Percentiles rank a stretch among this genome's conserved stretches.
Evolutionary conservation across 2,329 filamentous ascomycete species (phyloP).

Genomic region (Colletotrichum spinosum): DNA sequence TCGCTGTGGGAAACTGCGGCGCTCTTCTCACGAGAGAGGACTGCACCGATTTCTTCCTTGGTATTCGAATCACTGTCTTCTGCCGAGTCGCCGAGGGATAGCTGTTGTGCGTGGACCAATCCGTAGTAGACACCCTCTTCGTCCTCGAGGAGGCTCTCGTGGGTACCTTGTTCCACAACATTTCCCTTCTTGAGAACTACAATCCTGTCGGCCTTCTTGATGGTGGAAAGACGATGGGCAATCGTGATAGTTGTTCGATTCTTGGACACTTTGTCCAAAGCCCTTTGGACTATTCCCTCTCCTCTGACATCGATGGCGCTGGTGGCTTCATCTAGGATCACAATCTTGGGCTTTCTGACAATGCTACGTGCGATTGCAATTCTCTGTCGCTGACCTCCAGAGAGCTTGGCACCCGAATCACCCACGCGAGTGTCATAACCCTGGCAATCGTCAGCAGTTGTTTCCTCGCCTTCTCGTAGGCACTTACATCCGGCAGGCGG

Average conservation of each 20-base stretch:
- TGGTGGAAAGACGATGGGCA: constrained; percentile 79
- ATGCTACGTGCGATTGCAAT: constrained; percentile 83
- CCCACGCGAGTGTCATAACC: constrained; percentile 77
- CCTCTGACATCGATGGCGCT: constrained; percentile 70
- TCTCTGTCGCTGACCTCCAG: constrained; percentile 87
- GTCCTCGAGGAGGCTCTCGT: constrained; percentile 74
- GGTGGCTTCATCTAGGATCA: constrained; percentile 83
- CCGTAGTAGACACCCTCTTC: constrained; percentile 73
- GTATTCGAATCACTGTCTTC: constrained; percentile 50
- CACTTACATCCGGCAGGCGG: constrained; percentile 65
- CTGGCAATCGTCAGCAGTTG: constrained; percentile 45
- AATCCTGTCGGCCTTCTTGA: constrained; percentile 82
- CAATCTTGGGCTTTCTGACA: constrained; percentile 75
- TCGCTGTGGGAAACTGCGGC: constrained; percentile 51
- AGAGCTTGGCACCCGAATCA: constrained; percentile 74
- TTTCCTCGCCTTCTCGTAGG: constrained; percentile 1
- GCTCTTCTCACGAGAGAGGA: constrained; percentile 59
- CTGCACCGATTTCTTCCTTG: constrained; percentile 53
- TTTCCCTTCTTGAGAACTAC: constrained; percentile 79
- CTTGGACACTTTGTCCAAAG: constrained; percentile 70
- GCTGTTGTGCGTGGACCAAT: constrained; percentile 73
- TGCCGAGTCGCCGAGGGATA: constrained; percentile 63
- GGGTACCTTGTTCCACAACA: constrained; percentile 80
- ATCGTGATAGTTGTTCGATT: constrained; percentile 79
- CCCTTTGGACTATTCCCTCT: constrained; percentile 72